Base-by-base conservation (phyloP, 257 asterid species). In the Plantago ovata region DNA sequence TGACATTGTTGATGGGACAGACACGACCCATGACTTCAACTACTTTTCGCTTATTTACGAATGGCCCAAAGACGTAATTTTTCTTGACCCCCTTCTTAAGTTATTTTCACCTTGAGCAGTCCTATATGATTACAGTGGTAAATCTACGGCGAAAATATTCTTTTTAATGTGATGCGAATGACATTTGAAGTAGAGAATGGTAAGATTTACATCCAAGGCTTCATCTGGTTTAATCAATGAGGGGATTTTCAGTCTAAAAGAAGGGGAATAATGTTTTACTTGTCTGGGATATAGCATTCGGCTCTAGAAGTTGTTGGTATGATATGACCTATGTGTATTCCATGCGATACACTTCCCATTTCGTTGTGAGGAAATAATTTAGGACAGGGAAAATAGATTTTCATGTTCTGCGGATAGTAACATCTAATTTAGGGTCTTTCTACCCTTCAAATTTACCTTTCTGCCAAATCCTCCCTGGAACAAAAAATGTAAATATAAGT, bases 1-100 rank as follows among this genome's bases (percentile, higher is more conserved):
- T 28, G 98, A 92, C 79, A 85, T 92, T 72, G 98, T 92, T 65
- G 98, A 92, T 64, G 98, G 98, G 81, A 81, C 94, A n/a, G 98
- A 92, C 77, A 85, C 98, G 19, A 92, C 98, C 72, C 96, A 88
- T 63, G 96, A 92, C 74, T 92, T 92, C 80, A 92, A 88, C 88
- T 92, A 92, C 71, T 92, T 92, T 71, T 92, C 95, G 21, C 87
- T 92, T 54, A 84, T 88, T 54, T 92, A 92, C 64, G 98, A 92
- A 84, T 88, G 92, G 96, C 96, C 98, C 64, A 92, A 82, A 85
- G 98, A 92, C 63, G 98, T 88, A 85, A 83, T 15, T 10, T 50
- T 67, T 66, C 76, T 68, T 62, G 49, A 72, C 63, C 61, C 20
- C 47, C 56, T 39, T 53, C 56, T 44, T 51, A 45, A 32, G 23